Base-by-base conservation (phyloP, 2,329 filamentous ascomycete species). In the Rasamsonia emersonii region DNA sequence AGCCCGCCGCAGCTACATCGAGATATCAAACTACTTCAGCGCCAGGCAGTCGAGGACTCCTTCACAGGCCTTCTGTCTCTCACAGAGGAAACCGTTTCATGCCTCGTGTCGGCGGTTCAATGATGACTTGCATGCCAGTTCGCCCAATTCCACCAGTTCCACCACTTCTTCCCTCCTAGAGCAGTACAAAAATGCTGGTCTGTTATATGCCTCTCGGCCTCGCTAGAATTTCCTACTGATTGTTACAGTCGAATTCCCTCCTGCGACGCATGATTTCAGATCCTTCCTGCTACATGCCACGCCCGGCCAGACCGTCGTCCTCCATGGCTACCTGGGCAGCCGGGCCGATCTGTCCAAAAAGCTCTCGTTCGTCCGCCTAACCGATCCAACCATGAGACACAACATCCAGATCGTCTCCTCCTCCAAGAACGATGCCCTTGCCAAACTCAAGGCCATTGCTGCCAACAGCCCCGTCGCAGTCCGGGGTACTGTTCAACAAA, bases 261-360 rank as follows among this genome's bases (percentile, higher is more conserved):
- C 55, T 11, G 59, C 64, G 15, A 67, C 57, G 13, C 53, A 52
- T 57, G 60, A 56, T 27, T 59, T 64, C 32, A 42, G 50, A 36
- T 47, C 49, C 0, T 52, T 64, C 21, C 39, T 59, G 19, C 40
- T 49, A 4, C 34, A 52, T 26, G 52, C 49, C 7, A 39, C 46
- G 10, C 38, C 50, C 3, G 59, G 53, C 4, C 46, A 64, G 5
- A 49, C 59, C 13, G 66, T 82, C 18, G 65, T 67, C 0, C 54
- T 83, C 1, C 70, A 78, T 53, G 88, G 88, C 13, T 91, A 88
- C 45, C 58, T 94, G 1, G 75, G 77, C 16, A 75, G 75, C 38
- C 70, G 77, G 18, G 71, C 75, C 39, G 75, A 83, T 45, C 65
- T 86, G 14, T 77, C 76, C 17, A 77, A 77, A 33, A 75, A 72